These are phyloP conservation scores for Chlorella variabilis DNA, from an alignment of 163 green algal genomes.

Conservation along the genomic window DNA sequence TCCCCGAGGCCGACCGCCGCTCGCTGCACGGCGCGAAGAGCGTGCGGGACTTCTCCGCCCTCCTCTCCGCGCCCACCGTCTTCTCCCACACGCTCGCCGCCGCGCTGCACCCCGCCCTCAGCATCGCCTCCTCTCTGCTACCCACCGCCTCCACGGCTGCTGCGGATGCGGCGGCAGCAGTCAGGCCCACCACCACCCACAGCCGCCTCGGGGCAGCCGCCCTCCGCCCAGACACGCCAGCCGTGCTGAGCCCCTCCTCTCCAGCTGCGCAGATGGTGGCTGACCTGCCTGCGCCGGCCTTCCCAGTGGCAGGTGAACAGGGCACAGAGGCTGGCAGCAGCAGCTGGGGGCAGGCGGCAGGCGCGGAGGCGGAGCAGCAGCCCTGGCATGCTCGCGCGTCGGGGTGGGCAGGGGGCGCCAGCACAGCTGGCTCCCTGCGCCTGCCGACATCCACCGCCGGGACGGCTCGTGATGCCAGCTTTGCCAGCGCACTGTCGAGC, in stretches of 20 bases:
- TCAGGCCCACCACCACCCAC: background rate
- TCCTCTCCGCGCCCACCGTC: background rate
- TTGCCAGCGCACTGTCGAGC: background rate
- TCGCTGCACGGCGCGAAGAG: constrained; percentile 39
- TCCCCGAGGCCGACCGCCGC: background rate
- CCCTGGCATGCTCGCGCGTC: too few relatives aligned
- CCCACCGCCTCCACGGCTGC: background rate
- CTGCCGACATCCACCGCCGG: background rate
- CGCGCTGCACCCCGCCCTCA: constrained; percentile 10
- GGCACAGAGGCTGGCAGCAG: background rate
- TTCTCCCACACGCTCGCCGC: background rate
- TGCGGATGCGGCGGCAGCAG: too few relatives aligned
- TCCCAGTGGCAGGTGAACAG: background rate
- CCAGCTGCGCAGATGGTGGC: background rate
- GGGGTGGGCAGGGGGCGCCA: too few relatives aligned
- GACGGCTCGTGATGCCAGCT: background rate
- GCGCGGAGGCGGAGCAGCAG: background rate
- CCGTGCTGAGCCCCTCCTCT: background rate
- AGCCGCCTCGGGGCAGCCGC: background rate
- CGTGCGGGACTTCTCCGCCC: constrained; percentile 15
- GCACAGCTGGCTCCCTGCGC: background rate
- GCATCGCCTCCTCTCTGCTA: background rate
- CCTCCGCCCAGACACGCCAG: background rate
- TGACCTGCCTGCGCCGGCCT: background rate
- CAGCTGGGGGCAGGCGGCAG: background rate